A percentile compares a stretch with the other conserved stretches of the same genome.
Evolutionary conservation across 768 basidiomycete genomes (phyloP).

Genomic region (Tylopilus vinaceipallidus): DNA sequence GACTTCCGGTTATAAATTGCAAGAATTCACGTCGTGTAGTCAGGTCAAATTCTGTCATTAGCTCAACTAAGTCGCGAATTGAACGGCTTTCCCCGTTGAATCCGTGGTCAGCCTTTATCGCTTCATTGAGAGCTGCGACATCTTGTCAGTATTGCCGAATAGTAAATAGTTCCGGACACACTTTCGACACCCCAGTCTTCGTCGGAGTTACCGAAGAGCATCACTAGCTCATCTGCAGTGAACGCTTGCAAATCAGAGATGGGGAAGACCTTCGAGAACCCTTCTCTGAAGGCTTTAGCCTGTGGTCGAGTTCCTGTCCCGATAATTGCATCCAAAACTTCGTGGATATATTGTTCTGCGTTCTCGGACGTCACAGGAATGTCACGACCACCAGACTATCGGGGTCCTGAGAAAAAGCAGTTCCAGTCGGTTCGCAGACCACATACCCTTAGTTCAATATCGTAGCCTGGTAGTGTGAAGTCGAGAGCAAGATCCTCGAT

Average conservation of each 20-base stretch:
- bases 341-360: slow-evolving; percentile 84
- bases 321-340: slow-evolving; percentile 85
- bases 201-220: slow-evolving; percentile 95
- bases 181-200: slow-evolving; percentile 96
- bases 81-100: slow-evolving; percentile 94
- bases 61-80: slow-evolving; percentile 82
- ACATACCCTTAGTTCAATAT: slow-evolving; percentile 84
- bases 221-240: slow-evolving; percentile 90
- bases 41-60: slow-evolving; percentile 79
- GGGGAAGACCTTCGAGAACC: slow-evolving; percentile 96
- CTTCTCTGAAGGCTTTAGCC: slow-evolving; percentile 89
- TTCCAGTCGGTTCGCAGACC: not conserved
- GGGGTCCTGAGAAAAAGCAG: not conserved
- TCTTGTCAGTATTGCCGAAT: not conserved
- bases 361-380: slow-evolving; percentile 84
- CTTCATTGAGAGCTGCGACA: slow-evolving; percentile 74
- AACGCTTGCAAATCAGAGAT: slow-evolving; percentile 88
- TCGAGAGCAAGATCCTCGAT: slow-evolving; percentile 91
- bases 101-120: slow-evolving; percentile 96
- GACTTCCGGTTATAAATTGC: slow-evolving; percentile 97
- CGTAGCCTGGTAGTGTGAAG: slow-evolving; percentile 95
- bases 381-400: slow-evolving; percentile 74
- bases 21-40: slow-evolving; percentile 80
- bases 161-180: slow-evolving; percentile 40
- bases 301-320: slow-evolving; percentile 76